Evolutionary conservation across 2,329 filamentous ascomycete species (phyloP), one percentile per base, ranked within the genome.

Genomic region (Juglanconis juglandina): DNA sequence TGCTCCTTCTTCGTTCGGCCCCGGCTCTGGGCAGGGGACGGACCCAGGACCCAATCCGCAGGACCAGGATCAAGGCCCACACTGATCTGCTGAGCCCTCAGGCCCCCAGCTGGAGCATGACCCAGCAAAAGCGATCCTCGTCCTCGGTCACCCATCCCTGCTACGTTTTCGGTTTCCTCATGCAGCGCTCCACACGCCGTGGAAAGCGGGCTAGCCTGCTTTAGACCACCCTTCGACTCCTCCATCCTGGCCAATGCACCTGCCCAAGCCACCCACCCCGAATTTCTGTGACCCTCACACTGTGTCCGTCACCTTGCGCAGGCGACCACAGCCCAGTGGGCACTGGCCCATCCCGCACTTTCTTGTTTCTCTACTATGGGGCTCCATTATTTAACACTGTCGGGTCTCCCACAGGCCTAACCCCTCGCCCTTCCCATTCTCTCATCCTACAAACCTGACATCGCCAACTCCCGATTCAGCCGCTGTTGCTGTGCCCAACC

Each of bases 401-500:
- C 58, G 46, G 58, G 51, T 46, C 60, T 42, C 61, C 61, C 61
- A 61, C 61, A 53, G 24, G 37, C 17, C 37, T n/a, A 34, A 50
- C 58, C 61, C 54, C 54, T 58, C 58, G 60, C 39, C 51, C 56
- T 46, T 52, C 53, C 58, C 54, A 55, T 59, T 58, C 56, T 50
- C 50, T 53, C 60, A 62, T 51, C 56, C 58, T 53, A 53, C 55
- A 59, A 59, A 54, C 56, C 41, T 35, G 53, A 47, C 49, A 74
- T 66, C 68, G 71, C 70, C 71, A 72, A 72, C 65, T 13, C 65
- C 69, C 67, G 62, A 71, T 73, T 73, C 71, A 73, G 67, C 68
- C 68, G 69, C 71, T 68, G 74, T 76, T 74, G 71, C 71, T 72
- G 70, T 70, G 65, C 66, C 68, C 66, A 66, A 69, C 72, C 71